A percentile compares a stretch with the other conserved stretches of the same genome.
These are phyloP conservation scores for Hansfordia pulvinata DNA, from an alignment of 2,329 filamentous ascomycete species.

Conservation along the genomic window DNA sequence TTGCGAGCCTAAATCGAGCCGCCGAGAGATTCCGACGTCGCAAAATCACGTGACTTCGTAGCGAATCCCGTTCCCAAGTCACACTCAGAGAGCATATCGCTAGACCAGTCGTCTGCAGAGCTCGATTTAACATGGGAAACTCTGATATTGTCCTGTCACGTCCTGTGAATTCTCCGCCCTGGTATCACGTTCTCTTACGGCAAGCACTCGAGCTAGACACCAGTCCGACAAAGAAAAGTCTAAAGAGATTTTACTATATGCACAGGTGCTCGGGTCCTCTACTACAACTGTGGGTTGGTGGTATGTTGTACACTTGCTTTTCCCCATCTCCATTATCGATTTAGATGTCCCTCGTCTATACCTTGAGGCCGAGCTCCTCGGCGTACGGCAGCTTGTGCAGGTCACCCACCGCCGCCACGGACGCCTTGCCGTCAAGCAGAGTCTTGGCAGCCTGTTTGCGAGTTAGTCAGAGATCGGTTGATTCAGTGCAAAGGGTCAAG, in stretches of 20 bases:
- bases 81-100: too few relatives aligned
- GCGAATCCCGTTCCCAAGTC: too few relatives aligned
- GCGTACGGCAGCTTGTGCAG: slow-evolving; percentile 83
- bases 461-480: slow-evolving; percentile 11
- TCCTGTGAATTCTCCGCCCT: too few relatives aligned
- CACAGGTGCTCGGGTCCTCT: slow-evolving; percentile 25
- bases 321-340: too few relatives aligned
- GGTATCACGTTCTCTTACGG: too few relatives aligned
- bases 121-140: too few relatives aligned
- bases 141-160: too few relatives aligned
- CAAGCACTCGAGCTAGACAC: too few relatives aligned
- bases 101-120: too few relatives aligned
- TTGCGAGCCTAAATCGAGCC: background rate
- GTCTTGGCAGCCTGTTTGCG: slow-evolving; percentile 64
- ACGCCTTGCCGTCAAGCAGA: slow-evolving; percentile 77
- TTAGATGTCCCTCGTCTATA: slow-evolving; percentile 54
- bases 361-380: slow-evolving; percentile 84
- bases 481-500: slow-evolving; percentile 2
- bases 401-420: slow-evolving; percentile 82
- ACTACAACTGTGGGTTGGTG: slow-evolving; percentile 20
- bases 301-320: slow-evolving; percentile 27
- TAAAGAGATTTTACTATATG: slow-evolving; percentile 31
- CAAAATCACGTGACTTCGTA: slow-evolving; percentile 1
- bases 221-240: slow-evolving; percentile 18
- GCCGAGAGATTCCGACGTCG: slow-evolving; percentile 1